Percentiles rank a stretch among this genome's conserved stretches.
Conservation (phyloP, 306 rosid genomes). For the Pterocarpus macrocarpus region DNA sequence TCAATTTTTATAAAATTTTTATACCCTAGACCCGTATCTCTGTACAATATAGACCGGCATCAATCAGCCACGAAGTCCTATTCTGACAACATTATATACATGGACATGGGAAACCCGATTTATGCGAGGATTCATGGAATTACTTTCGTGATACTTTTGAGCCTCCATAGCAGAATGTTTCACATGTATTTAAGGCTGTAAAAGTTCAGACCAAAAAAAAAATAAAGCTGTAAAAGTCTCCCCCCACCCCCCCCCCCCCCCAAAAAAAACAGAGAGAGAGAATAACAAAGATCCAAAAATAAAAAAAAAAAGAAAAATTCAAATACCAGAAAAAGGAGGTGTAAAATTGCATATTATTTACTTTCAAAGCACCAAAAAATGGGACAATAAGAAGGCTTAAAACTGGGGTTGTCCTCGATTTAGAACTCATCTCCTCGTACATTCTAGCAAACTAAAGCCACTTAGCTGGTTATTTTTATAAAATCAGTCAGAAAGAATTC, state of each 20-base stretch:
- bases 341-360: background rate
- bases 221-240: too few relatives aligned
- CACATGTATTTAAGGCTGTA: background rate
- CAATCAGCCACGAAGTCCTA: background rate
- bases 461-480: background rate
- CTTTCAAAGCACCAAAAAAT: background rate
- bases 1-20: too few relatives aligned
- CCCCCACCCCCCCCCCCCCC: too few relatives aligned
- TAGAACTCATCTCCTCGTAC: background rate
- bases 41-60: background rate
- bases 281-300: too few relatives aligned
- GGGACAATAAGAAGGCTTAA: background rate
- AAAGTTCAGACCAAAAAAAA: too few relatives aligned
- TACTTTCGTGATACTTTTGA: background rate
- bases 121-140: background rate
- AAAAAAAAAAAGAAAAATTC: too few relatives aligned
- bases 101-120: background rate
- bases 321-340: background rate
- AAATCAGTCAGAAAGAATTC: background rate
- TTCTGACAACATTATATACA: background rate
- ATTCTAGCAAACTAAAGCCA: background rate
- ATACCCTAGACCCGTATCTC: too few relatives aligned
- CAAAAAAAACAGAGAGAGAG: too few relatives aligned
- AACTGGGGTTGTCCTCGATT: background rate
- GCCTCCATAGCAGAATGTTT: background rate